Evolutionary conservation across 768 basidiomycete species (phyloP).

Genomic region (Leccinum sublutescens): DNA sequence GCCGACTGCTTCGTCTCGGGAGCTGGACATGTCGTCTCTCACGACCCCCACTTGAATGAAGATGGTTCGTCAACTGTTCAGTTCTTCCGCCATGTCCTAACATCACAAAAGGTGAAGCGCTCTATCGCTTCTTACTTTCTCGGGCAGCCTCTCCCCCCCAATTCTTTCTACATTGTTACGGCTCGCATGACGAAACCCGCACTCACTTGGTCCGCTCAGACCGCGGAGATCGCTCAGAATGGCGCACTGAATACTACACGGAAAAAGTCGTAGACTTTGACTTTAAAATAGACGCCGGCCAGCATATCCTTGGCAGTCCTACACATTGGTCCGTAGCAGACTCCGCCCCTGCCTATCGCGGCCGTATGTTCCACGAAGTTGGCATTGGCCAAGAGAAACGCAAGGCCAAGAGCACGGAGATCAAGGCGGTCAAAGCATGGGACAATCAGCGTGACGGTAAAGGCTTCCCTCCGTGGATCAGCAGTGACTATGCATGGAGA

Average conservation of each 20-base stretch:
- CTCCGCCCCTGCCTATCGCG: constrained; percentile 61
- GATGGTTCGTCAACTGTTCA: constrained; percentile 44
- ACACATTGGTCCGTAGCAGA: constrained; percentile 65
- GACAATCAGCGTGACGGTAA: constrained; percentile 39
- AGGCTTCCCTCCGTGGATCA: constrained; percentile 55
- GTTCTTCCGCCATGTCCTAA: constrained; percentile 1
- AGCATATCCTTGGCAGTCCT: constrained; percentile 38
- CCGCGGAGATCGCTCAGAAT: constrained; percentile 33
- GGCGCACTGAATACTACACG: constrained; percentile 49
- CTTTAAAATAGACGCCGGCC: constrained; percentile 58
- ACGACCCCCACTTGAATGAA: constrained; percentile 65
- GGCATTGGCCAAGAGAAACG: constrained; percentile 38
- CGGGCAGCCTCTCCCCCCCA: constrained; percentile 48
- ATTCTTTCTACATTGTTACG: constrained; percentile 47
- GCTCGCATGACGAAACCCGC: constrained; percentile 55
- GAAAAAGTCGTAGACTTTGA: constrained; percentile 67
- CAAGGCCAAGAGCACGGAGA: constrained; percentile 42
- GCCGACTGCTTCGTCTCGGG: constrained; percentile 55
- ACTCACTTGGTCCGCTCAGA: constrained; percentile 43
- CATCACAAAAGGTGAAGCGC: constrained; percentile 52
- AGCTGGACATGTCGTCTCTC: constrained; percentile 58
- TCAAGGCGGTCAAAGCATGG: constrained; percentile 46
- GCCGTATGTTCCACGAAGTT: constrained; percentile 58
- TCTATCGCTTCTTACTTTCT: constrained; percentile 70
- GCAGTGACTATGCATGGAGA: constrained; percentile 33